Base-by-base conservation (phyloP, 2,329 filamentous ascomycete species). In the Bipolaris zeicola region DNA sequence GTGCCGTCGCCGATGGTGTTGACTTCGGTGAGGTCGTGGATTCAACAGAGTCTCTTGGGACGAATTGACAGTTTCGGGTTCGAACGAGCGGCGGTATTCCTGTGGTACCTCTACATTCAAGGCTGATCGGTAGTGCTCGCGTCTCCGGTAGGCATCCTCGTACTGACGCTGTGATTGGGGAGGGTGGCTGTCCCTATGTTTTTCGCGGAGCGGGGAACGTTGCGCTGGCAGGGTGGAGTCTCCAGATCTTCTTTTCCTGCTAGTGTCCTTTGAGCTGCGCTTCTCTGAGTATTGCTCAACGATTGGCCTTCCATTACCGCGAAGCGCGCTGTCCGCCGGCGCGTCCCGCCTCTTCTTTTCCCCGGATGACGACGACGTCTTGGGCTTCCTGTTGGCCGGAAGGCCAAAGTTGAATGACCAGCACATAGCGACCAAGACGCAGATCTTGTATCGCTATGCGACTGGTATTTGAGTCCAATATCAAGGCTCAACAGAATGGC, bases 11-110 rank as follows among this genome's bases (percentile, higher is more conserved):
- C 72, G 62, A 36, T 68, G 63, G 34, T 70, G 70, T 42, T 64
- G 67, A 42, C 67, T 73, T 42, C 73, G 62, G 43, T 74, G 67
- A 28, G 73, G 73, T n/a, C 72, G 70, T 6, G 73, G 73, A 31
- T 76, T 75, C 38, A 76, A 55, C 1, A 76, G 58, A 50, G 68
- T 70, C 52, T 76, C 73, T 33, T 74, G 68, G 0, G 73, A 76
- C 1, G 72, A 72, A 24, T 69, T 65, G 7, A 49, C 55, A 49
- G 63, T 72, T 34, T 51, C 64, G 5, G 66, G 60, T 18, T 66
- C 63, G 16, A 68, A 65, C 8, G 67, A 47, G 26, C 68, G 71
- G 45, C 73, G 60, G 66, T 72, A 72, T 48, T 68, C 66, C 6
- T 66, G 55, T 22, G 69, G 67, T 1, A 70, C 67, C 44, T 73